Conservation (phyloP, 805 yeast species). For the Scheffersomyces coipomensis region DNA sequence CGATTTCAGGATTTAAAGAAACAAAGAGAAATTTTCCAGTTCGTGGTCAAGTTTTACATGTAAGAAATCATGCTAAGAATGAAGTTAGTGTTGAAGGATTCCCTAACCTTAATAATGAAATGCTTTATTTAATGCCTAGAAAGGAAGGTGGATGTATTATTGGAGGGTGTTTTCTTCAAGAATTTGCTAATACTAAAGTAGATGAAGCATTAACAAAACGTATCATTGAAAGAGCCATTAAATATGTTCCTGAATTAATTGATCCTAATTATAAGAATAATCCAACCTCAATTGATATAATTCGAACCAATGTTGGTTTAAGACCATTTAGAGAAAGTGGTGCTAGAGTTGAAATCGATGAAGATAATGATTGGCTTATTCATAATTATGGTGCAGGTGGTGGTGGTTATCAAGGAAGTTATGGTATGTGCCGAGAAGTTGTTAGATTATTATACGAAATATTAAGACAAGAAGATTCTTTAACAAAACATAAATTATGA, state of each 20-base stretch:
- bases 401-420: conserved; percentile 74
- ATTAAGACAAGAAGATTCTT: background rate
- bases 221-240: conserved; percentile 44
- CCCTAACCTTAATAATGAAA: conserved; percentile 38
- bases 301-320: conserved; percentile 33
- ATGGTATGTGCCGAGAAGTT: conserved; percentile 57
- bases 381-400: conserved; percentile 77
- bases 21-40: conserved; percentile 43
- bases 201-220: conserved; percentile 48
- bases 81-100: conserved; percentile 34
- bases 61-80: conserved; percentile 38
- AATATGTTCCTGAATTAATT: conserved; percentile 38
- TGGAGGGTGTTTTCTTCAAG: conserved; percentile 48
- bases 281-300: conserved; percentile 27
- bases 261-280: conserved; percentile 24
- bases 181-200: conserved; percentile 14
- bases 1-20: conserved; percentile 47
- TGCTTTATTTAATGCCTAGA: conserved; percentile 63
- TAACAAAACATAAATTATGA: background rate
- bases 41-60: conserved; percentile 59
- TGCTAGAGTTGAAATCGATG: conserved; percentile 31
- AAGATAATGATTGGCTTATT: conserved; percentile 35
- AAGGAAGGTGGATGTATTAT: conserved; percentile 71
- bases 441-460: conserved; percentile 13
- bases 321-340: conserved; percentile 39